Conservation (phyloP, 768 basidiomycete genomes). For the Kwoniella pini region DNA sequence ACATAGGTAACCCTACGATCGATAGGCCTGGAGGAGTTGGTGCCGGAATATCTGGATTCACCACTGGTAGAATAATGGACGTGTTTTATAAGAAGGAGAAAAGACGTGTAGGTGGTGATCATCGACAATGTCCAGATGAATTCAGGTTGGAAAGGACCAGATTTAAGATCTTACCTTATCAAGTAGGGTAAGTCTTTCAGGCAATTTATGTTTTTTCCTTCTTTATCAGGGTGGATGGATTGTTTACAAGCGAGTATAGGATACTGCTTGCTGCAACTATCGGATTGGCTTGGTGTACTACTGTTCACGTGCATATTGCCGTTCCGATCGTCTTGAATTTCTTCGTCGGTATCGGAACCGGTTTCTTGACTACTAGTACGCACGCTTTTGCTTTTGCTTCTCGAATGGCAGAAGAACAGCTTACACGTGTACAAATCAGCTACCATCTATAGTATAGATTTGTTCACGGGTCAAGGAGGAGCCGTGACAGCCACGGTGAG, state of each 20-base stretch:
- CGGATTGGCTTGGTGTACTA: slow-evolving; percentile 48
- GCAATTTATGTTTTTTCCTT: too few species aligned
- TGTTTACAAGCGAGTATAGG: neutral
- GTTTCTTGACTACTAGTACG: slow-evolving; percentile 32
- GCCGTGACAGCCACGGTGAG: slow-evolving; percentile 52
- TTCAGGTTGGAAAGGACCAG: slow-evolving; percentile 37
- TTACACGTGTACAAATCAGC: slow-evolving; percentile 16
- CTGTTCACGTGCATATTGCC: slow-evolving; percentile 44
- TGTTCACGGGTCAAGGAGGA: slow-evolving; percentile 52
- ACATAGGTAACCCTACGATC: too few species aligned
- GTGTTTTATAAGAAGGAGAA: slow-evolving; percentile 63
- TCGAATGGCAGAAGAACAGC: neutral
- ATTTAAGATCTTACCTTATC: slow-evolving; percentile 18
- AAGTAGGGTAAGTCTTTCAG: slow-evolving; percentile 23
- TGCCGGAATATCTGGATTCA: slow-evolving; percentile 63
- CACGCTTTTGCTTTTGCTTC: neutral
- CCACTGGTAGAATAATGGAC: slow-evolving; percentile 68
- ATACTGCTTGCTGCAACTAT: slow-evolving; percentile 8
- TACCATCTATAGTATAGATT: slow-evolving; percentile 51
- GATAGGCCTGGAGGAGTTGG: slow-evolving; percentile 62
- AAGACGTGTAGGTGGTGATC: slow-evolving; percentile 40
- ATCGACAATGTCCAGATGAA: slow-evolving; percentile 33
- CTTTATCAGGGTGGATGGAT: neutral
- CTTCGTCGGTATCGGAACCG: slow-evolving; percentile 43
- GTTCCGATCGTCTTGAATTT: slow-evolving; percentile 51